Conservation (phyloP, 176 grass and related monocot genomes). For the Zoysia pacifica region DNA sequence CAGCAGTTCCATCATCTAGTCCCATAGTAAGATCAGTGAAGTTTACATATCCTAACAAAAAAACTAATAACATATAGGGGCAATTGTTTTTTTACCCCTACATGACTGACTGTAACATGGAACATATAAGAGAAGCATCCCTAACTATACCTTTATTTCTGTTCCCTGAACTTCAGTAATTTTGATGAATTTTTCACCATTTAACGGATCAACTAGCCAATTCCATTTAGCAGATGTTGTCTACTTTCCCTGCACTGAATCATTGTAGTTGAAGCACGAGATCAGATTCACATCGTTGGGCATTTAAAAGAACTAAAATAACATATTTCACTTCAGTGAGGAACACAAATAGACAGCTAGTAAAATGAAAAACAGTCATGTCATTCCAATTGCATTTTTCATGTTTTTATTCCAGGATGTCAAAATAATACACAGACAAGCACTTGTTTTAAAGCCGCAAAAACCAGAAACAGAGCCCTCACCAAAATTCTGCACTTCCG, state of each 20-base stretch:
- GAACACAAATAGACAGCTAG: neutral
- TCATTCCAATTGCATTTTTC: neutral
- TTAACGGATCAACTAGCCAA: slow-evolving; percentile 83
- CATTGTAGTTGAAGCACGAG: slow-evolving; percentile 1
- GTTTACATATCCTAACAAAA: neutral
- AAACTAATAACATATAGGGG: neutral
- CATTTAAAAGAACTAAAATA: neutral
- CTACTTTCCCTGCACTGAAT: slow-evolving; percentile 91
- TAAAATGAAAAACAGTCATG: neutral
- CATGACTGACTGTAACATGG: neutral
- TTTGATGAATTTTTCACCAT: slow-evolving; percentile 88
- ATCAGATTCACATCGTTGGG: neutral
- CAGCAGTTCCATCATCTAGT: neutral
- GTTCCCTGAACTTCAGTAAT: slow-evolving; percentile 72
- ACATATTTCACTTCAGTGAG: neutral
- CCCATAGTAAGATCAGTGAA: neutral
- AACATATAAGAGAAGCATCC: slow-evolving; percentile 6
- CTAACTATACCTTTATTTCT: slow-evolving; percentile 69
- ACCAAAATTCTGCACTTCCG: slow-evolving; percentile 89
- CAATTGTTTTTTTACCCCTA: too few species aligned
- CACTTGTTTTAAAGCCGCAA: slow-evolving; percentile 1
- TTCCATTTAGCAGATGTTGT: slow-evolving; percentile 60
- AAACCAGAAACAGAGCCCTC: slow-evolving; percentile 20
- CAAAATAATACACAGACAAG: neutral
- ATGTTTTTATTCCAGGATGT: neutral